Percentiles rank a stretch among this genome's conserved stretches.
phyloP scores from a whole-genome alignment of 2,329 filamentous ascomycete genomes.

The Taxawa tesnikishii region DNA sequence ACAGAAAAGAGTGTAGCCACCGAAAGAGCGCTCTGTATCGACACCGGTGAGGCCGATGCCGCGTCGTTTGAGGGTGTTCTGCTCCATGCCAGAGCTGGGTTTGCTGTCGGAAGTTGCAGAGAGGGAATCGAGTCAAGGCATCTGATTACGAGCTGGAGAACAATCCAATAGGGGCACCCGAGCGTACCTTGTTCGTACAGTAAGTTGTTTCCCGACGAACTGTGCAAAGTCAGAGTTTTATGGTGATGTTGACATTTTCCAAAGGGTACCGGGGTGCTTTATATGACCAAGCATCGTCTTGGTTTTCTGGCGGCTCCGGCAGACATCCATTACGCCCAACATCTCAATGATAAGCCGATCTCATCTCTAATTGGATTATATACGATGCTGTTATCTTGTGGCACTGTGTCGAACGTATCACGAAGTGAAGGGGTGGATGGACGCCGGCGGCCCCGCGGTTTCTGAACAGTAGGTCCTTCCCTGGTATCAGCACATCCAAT shows the following conservation, averaged over 20 bases:
- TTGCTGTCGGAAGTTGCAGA: slow-evolving; percentile 1
- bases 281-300: no score
- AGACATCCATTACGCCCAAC: no score
- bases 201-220: slow-evolving; percentile 1
- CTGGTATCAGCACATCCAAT: no score
- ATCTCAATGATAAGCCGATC: no score
- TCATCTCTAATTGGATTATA: no score
- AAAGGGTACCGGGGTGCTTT: no score
- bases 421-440: no score
- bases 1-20: slow-evolving; percentile 29
- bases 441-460: no score
- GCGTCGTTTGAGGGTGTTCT: slow-evolving; percentile 29
- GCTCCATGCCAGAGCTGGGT: slow-evolving; percentile 23
- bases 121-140: slow-evolving; percentile 1
- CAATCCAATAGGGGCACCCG: not conserved
- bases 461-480: no score
- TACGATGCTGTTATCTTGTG: no score
- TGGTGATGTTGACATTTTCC: not conserved
- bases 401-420: no score
- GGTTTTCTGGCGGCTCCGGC: no score
- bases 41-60: slow-evolving; percentile 29
- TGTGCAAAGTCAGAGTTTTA: slow-evolving; percentile 1
- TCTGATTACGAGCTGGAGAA: not conserved
- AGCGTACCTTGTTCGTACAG: not conserved
- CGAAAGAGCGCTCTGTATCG: slow-evolving; percentile 22